phyloP scores from a whole-genome alignment of 371 early-diverging fungal genomes.

The Mortierella sp. region DNA sequence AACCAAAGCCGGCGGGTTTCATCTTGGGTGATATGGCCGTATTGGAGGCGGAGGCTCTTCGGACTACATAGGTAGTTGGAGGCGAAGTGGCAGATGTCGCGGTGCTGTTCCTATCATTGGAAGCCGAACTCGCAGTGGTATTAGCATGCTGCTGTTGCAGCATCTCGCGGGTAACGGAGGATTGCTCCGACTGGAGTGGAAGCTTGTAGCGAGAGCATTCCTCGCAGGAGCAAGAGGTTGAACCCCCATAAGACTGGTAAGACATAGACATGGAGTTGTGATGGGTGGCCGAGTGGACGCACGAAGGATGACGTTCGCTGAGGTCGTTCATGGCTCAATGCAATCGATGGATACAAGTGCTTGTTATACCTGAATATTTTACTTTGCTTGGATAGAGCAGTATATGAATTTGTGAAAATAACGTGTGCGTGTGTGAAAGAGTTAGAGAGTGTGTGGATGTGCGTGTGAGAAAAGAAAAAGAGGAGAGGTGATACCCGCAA shows the following conservation, averaged over 20 bases:
- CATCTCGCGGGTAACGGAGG: slow-evolving; percentile 2
- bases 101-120: not conserved
- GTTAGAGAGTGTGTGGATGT: no score
- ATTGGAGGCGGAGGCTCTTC: slow-evolving; percentile 25
- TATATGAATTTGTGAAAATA: no score
- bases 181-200: slow-evolving; percentile 19
- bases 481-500: not conserved
- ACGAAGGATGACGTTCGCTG: slow-evolving; percentile 31
- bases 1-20: slow-evolving; percentile 34
- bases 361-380: not conserved
- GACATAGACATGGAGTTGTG: slow-evolving; percentile 30
- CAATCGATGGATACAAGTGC: not conserved
- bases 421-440: no score
- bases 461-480: slow-evolving; percentile 2
- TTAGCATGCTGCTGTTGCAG: slow-evolving; percentile 16
- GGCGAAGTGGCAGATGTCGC: slow-evolving; percentile 22
- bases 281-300: slow-evolving; percentile 25
- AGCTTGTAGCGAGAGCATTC: slow-evolving; percentile 45
- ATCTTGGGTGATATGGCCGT: slow-evolving; percentile 23
- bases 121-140: not conserved
- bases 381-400: not conserved
- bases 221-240: slow-evolving; percentile 35
- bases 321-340: slow-evolving; percentile 18
- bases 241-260: not conserved
- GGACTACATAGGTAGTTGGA: slow-evolving; percentile 32